Evolutionary conservation across 2,329 filamentous ascomycete genomes (phyloP).

Genomic region (Eutypa lata): DNA sequence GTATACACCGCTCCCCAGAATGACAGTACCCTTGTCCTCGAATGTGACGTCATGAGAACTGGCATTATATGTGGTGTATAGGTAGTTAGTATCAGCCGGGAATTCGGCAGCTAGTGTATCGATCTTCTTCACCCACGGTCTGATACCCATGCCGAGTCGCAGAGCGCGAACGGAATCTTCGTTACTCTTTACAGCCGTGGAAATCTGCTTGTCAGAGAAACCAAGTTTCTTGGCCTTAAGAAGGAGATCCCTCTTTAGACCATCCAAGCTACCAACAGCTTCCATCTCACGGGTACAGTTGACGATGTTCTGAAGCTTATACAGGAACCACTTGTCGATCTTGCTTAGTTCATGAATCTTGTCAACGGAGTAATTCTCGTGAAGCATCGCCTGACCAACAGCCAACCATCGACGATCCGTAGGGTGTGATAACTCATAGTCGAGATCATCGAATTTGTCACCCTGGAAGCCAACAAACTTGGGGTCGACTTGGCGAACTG

Average conservation of each 20-base stretch:
- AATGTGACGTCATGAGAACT: slow-evolving; percentile 91
- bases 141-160: slow-evolving; percentile 82
- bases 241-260: slow-evolving; percentile 83
- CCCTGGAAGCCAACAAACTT: slow-evolving; percentile 91
- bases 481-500: slow-evolving; percentile 94
- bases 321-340: slow-evolving; percentile 99
- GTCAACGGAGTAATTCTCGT: slow-evolving; percentile 93
- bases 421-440: slow-evolving; percentile 85
- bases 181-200: slow-evolving; percentile 75
- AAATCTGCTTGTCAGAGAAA: slow-evolving; percentile 96
- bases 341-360: slow-evolving; percentile 90
- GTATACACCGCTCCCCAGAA: slow-evolving; percentile 94
- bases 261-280: slow-evolving; percentile 76
- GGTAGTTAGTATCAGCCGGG: slow-evolving; percentile 90
- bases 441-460: slow-evolving; percentile 89
- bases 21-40: slow-evolving; percentile 84
- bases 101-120: slow-evolving; percentile 97
- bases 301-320: slow-evolving; percentile 97
- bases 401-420: slow-evolving; percentile 97
- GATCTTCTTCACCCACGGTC: slow-evolving; percentile 96
- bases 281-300: slow-evolving; percentile 85
- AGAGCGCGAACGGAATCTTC: slow-evolving; percentile 87
- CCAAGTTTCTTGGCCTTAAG: slow-evolving; percentile 94
- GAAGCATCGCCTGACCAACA: slow-evolving; percentile 95
- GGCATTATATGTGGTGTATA: slow-evolving; percentile 97